Conservation (phyloP, 2,329 filamentous ascomycete genomes). For the Orbilia ellipsospora region DNA sequence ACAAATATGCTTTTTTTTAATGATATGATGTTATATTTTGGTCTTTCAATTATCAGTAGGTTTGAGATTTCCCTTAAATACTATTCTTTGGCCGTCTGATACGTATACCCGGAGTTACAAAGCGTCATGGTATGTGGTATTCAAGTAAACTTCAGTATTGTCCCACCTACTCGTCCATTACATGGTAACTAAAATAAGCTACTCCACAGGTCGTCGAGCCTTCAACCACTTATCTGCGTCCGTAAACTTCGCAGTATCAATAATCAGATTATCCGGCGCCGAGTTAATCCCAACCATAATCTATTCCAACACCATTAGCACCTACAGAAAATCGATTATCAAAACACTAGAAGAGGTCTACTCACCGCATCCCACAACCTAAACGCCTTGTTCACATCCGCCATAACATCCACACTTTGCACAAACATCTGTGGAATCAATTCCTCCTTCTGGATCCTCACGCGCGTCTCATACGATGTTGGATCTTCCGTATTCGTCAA, state of each 20-base stretch:
- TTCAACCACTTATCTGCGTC: slow-evolving; percentile 71
- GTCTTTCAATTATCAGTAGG: too few species aligned
- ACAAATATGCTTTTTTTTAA: too few species aligned
- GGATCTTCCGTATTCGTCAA: slow-evolving; percentile 70
- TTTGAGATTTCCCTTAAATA: too few species aligned
- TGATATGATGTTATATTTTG: too few species aligned
- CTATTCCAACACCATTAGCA: slow-evolving; percentile 60
- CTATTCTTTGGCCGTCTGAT: background rate
- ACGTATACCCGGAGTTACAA: background rate
- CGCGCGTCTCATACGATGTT: slow-evolving; percentile 66
- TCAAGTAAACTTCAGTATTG: too few species aligned
- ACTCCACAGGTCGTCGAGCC: slow-evolving; percentile 56
- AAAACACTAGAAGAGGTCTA: slow-evolving; percentile 53
- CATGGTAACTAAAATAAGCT: too few species aligned
- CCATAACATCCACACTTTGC: slow-evolving; percentile 66
- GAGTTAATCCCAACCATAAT: slow-evolving; percentile 70
- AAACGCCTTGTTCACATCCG: slow-evolving; percentile 71
- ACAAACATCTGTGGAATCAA: slow-evolving; percentile 68
- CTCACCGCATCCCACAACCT: slow-evolving; percentile 74
- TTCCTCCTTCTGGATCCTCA: slow-evolving; percentile 68
- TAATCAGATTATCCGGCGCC: slow-evolving; percentile 65
- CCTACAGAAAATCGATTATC: slow-evolving; percentile 40
- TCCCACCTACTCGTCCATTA: too few species aligned
- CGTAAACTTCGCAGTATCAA: slow-evolving; percentile 69
- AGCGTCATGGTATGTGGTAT: too few species aligned